Evolutionary conservation across 129 eudicot species (phyloP).

Genomic region (Smallanthus sonchifolius): DNA sequence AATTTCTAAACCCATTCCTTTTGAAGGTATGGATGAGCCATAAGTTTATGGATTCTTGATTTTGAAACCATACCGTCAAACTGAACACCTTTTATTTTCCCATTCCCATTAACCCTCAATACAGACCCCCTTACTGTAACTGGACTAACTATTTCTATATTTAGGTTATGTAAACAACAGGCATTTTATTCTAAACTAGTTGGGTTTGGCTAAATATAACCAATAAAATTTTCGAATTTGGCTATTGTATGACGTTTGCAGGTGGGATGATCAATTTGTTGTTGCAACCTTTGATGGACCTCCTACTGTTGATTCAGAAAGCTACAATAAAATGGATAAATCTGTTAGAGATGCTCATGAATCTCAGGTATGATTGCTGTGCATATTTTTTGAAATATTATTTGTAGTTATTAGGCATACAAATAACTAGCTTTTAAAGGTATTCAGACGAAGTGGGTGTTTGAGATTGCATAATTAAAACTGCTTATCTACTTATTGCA

Average conservation of each 20-base stretch:
- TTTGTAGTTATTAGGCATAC: background rate
- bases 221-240: background rate
- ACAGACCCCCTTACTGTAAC: background rate
- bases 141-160: background rate
- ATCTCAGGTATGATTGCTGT: conserved; percentile 50
- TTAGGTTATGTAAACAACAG: background rate
- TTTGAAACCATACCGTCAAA: background rate
- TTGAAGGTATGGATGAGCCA: background rate
- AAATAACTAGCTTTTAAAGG: conserved; percentile 4
- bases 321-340: conserved; percentile 59
- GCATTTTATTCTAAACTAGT: background rate
- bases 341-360: conserved; percentile 78
- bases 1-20: background rate
- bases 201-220: background rate
- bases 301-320: conserved; percentile 87
- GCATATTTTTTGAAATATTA: background rate
- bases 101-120: background rate
- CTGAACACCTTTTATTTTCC: background rate
- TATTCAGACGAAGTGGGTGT: background rate
- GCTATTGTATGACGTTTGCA: conserved; percentile 26
- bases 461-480: background rate
- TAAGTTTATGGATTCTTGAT: background rate
- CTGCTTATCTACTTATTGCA: background rate
- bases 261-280: conserved; percentile 72
- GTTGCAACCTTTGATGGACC: conserved; percentile 82